phyloP scores from a whole-genome alignment of 257 asterid species.

The Plantago ovata region DNA sequence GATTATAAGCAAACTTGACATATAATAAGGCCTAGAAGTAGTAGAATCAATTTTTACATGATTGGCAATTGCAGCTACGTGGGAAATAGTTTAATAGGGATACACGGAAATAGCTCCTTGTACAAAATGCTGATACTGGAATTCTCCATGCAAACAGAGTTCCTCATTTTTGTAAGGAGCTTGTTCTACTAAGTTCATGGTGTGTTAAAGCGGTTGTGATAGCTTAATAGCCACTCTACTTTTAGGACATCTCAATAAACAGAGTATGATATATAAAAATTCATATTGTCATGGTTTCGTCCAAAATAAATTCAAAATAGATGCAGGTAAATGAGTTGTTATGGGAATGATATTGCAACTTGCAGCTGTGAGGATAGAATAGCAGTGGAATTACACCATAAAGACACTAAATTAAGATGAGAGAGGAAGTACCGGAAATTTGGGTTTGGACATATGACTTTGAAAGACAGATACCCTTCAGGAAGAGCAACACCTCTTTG shows the following conservation, averaged over 20 bases:
- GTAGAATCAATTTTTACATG: too few relatives aligned
- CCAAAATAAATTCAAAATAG: not conserved
- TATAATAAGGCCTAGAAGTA: not conserved
- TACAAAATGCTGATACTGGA: too few relatives aligned
- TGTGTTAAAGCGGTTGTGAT: not conserved
- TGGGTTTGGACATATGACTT: constrained; percentile 88
- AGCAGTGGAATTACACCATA: not conserved
- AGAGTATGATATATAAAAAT: not conserved
- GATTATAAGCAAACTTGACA: not conserved
- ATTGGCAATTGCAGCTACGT: too few relatives aligned
- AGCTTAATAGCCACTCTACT: not conserved
- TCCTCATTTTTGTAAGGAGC: not conserved
- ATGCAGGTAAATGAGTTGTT: not conserved
- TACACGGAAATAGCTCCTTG: too few relatives aligned
- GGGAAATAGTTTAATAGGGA: too few relatives aligned
- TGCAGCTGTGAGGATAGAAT: too few relatives aligned
- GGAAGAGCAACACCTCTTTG: constrained; percentile 83
- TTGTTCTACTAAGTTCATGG: not conserved
- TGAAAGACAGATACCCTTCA: constrained; percentile 64
- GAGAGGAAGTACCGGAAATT: constrained; percentile 48
- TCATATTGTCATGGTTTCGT: not conserved
- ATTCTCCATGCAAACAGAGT: too few relatives aligned
- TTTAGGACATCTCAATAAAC: not conserved
- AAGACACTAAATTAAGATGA: not conserved
- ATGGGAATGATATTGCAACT: too few relatives aligned